Conservation (phyloP, 768 basidiomycete genomes). For the Lactarius tabidus region DNA sequence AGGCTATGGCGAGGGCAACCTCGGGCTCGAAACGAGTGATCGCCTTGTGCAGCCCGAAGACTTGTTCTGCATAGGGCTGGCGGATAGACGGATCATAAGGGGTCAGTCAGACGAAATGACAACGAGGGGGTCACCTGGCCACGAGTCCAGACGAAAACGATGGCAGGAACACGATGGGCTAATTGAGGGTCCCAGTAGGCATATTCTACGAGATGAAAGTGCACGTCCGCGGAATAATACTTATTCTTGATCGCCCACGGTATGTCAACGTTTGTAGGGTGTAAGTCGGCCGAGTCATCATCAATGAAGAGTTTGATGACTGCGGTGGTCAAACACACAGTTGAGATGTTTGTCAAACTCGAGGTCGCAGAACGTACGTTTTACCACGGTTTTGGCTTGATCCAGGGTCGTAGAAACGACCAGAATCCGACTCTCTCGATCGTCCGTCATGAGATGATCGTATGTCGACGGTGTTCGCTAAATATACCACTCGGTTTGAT, state of each 20-base stretch:
- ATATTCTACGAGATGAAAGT: conserved; percentile 54
- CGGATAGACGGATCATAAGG: conserved; percentile 6
- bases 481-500: background rate
- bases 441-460: conserved; percentile 14
- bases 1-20: conserved; percentile 64
- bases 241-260: conserved; percentile 78
- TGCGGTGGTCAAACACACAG: conserved; percentile 16
- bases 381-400: conserved; percentile 27
- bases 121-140: conserved; percentile 49
- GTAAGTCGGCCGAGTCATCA: conserved; percentile 11
- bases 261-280: conserved; percentile 30
- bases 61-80: conserved; percentile 57
- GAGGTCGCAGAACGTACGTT: conserved; percentile 28
- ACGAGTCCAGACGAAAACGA: conserved; percentile 66
- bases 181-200: conserved; percentile 41
- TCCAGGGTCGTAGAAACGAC: conserved; percentile 30
- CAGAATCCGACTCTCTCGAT: conserved; percentile 24
- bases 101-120: conserved; percentile 7
- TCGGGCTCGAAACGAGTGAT: conserved; percentile 58
- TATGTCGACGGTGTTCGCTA: background rate
- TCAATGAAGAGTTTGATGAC: conserved; percentile 29
- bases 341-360: conserved; percentile 4
- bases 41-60: conserved; percentile 46
- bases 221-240: conserved; percentile 77
- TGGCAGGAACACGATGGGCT: conserved; percentile 54